A percentile compares a stretch with the other conserved stretches of the same genome.
Conservation (phyloP, 2,329 filamentous ascomycete genomes). For the Allantophomopsis lycopodina region DNA sequence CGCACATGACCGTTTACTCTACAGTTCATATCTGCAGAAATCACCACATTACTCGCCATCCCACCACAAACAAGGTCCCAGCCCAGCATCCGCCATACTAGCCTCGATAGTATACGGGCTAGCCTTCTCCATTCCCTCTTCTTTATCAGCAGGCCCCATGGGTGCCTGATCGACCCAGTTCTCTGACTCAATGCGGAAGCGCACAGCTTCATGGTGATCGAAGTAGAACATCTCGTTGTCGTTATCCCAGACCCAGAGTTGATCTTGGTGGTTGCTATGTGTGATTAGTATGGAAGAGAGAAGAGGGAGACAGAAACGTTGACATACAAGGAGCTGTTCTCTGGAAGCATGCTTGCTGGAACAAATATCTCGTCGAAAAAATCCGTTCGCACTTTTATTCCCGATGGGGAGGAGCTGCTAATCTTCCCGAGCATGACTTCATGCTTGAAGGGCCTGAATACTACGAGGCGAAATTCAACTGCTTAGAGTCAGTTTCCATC, state of each 20-base stretch:
- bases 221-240: slow-evolving; percentile 67
- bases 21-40: slow-evolving; percentile 4
- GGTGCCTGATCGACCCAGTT: slow-evolving; percentile 85
- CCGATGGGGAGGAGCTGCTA: slow-evolving; percentile 55
- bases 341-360: slow-evolving; percentile 58
- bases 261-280: slow-evolving; percentile 56
- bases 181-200: slow-evolving; percentile 76
- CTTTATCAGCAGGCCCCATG: slow-evolving; percentile 46
- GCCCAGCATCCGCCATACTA: slow-evolving; percentile 47
- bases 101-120: slow-evolving; percentile 60
- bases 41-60: slow-evolving; percentile 18
- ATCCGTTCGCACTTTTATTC: slow-evolving; percentile 70
- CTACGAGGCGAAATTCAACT: slow-evolving; percentile 88
- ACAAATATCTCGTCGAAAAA: slow-evolving; percentile 93
- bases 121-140: slow-evolving; percentile 40
- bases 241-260: slow-evolving; percentile 74
- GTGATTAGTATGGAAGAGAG: slow-evolving; percentile 3
- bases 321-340: slow-evolving; percentile 62
- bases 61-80: slow-evolving; percentile 54
- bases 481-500: slow-evolving; percentile 3
- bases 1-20: slow-evolving; percentile 7
- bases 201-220: slow-evolving; percentile 78
- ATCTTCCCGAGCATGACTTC: slow-evolving; percentile 84
- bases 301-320: slow-evolving; percentile 3
- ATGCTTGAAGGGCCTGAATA: slow-evolving; percentile 92